Base-by-base conservation (phyloP, 1,284 basidiomycete species). In the Fomitopsis pinicola region DNA sequence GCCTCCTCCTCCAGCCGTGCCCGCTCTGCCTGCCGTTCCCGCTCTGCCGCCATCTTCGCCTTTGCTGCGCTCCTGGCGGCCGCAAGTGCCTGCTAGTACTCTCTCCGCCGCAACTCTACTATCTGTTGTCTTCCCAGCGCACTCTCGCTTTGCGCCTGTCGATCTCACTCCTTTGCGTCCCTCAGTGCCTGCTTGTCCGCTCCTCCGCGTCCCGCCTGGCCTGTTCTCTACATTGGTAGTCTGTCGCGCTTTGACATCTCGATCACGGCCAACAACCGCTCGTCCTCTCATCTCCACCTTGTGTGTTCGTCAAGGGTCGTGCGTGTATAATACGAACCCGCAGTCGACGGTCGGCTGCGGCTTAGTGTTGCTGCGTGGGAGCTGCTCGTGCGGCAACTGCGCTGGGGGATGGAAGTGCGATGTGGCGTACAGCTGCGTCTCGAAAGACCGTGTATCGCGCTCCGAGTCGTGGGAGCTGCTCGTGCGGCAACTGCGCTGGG, bases 181-280 rank as follows among this genome's bases (percentile, higher is more conserved):
- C 67, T 65, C 12, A 64, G 63, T 42, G 63, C 59, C 30, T 66
- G 62, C 30, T 68, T 61, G 26, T 65, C 35, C 66, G 59, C 12
- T 70, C 69, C 46, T 70, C 70, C 28, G 64, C 67, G 33, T 70
- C 64, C 36, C 69, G 64, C 15, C 67, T 65, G 7, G 66, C 60
- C 8, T 60, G 59, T 19, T 71, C 66, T 33, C 66, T 66, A 36
- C 69, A 66, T 53, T 68, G 65, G 71, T 71, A 72, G 4, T 70
- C 67, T 52, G 72, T 81, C 80, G 45, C 71, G 67, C 60, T 72
- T 68, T n/a, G 70, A 73, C 30, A 75, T 77, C 55, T 78, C 77
- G 19, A 73, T 70, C 55, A 75, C 79, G 55, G 78, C 72, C 64
- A 73, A 71, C 46, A 75, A 72, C 2, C 68, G 66, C 46, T 75